Percentiles rank a stretch among this genome's conserved stretches.
Evolutionary conservation across 2,329 filamentous ascomycete species (phyloP).

Genomic region (Chaetothyriales sp.): DNA sequence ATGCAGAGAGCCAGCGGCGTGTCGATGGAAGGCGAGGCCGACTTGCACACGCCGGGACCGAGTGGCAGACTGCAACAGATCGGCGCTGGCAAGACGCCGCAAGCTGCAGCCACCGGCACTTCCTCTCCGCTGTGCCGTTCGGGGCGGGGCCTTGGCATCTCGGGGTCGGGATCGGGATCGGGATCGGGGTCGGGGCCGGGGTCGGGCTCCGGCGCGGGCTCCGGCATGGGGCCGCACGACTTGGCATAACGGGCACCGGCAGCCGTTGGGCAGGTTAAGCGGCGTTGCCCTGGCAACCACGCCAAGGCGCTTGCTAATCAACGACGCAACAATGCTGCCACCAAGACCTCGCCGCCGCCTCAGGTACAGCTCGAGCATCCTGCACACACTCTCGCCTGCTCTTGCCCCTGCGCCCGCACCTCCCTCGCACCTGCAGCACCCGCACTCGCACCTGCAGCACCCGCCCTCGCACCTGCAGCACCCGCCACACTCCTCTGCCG

Average conservation of each 20-base stretch:
- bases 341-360: background rate
- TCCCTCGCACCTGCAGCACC: background rate
- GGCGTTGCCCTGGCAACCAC: background rate
- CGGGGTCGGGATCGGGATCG: background rate
- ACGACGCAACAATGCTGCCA: background rate
- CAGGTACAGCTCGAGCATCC: background rate
- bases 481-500: constrained; percentile 1
- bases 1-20: background rate
- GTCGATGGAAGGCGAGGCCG: background rate
- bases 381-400: background rate
- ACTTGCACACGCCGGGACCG: background rate
- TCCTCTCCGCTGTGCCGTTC: background rate
- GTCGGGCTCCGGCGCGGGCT: background rate
- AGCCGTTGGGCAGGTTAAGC: background rate
- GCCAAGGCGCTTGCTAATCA: background rate
- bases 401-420: background rate
- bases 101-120: background rate
- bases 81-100: background rate
- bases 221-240: too few species aligned
- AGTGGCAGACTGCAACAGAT: background rate
- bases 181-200: background rate
- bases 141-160: background rate
- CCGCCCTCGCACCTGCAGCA: background rate
- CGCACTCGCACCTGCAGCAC: background rate
- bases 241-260: background rate